Conservation (phyloP, 2,329 filamentous ascomycete genomes). For the Pyrenophora teres region DNA sequence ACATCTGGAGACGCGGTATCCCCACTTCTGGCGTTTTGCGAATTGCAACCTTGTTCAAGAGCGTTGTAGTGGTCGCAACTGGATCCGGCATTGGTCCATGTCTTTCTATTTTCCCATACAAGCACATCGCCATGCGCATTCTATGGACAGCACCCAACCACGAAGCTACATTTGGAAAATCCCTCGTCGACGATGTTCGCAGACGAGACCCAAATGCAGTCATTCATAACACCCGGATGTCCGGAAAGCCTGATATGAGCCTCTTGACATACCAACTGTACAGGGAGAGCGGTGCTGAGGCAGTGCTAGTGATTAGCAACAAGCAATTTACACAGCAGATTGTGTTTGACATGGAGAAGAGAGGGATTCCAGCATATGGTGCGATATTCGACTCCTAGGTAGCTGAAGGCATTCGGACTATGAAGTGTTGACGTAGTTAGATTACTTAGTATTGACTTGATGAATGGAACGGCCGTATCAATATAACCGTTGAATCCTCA, state of each 20-base stretch:
- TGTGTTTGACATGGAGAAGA: constrained; percentile 69
- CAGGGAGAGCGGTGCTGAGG: constrained; percentile 62
- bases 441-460: neutral
- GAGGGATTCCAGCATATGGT: constrained; percentile 70
- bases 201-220: constrained; percentile 66
- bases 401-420: neutral
- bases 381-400: constrained; percentile 70
- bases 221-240: constrained; percentile 68
- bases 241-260: constrained; percentile 67
- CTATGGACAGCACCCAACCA: constrained; percentile 73
- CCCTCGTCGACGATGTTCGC: constrained; percentile 63
- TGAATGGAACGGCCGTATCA: neutral
- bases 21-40: constrained; percentile 45
- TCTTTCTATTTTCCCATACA: constrained; percentile 58
- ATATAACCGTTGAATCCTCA: neutral
- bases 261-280: constrained; percentile 61
- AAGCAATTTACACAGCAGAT: constrained; percentile 69
- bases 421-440: neutral
- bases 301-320: constrained; percentile 75
- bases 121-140: constrained; percentile 60
- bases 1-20: constrained; percentile 46
- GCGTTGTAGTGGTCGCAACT: constrained; percentile 45
- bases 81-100: constrained; percentile 49
- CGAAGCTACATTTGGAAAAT: constrained; percentile 66
- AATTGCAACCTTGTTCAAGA: constrained; percentile 45